Evolutionary conservation across 805 yeast genomes (phyloP).

Genomic region (Lipomyces spencermartinsiae): DNA sequence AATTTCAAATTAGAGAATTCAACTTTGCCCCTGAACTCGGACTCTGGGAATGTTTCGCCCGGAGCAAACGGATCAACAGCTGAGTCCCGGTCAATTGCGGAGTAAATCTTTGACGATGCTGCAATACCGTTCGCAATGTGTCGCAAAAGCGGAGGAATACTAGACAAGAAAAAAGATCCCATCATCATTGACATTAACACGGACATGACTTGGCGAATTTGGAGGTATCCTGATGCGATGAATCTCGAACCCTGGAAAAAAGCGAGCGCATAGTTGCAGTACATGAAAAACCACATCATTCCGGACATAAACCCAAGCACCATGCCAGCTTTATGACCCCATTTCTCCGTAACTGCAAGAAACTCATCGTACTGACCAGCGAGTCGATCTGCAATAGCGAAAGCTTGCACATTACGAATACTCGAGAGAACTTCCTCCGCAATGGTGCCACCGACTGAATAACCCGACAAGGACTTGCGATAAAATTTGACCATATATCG

Average conservation of each 20-base stretch:
- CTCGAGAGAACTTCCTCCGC: slow-evolving; percentile 52
- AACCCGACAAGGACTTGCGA: slow-evolving; percentile 19
- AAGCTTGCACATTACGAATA: slow-evolving; percentile 51
- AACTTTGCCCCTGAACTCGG: slow-evolving; percentile 49
- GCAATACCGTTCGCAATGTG: slow-evolving; percentile 49
- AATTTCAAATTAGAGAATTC: slow-evolving; percentile 40
- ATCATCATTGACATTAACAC: slow-evolving; percentile 40
- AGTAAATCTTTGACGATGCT: slow-evolving; percentile 49
- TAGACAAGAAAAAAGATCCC: slow-evolving; percentile 50
- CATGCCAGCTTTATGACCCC: slow-evolving; percentile 41
- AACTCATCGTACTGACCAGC: slow-evolving; percentile 44
- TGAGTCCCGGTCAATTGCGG: slow-evolving; percentile 52
- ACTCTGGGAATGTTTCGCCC: slow-evolving; percentile 28
- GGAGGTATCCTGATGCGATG: slow-evolving; percentile 45
- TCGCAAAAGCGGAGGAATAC: slow-evolving; percentile 50
- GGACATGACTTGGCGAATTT: slow-evolving; percentile 47
- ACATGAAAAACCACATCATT: slow-evolving; percentile 47
- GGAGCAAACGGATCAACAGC: slow-evolving; percentile 46
- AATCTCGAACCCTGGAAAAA: slow-evolving; percentile 51
- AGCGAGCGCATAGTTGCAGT: slow-evolving; percentile 50
- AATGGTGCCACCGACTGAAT: slow-evolving; percentile 41
- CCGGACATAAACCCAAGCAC: slow-evolving; percentile 48
- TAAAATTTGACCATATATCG: slow-evolving; percentile 39
- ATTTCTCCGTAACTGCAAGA: slow-evolving; percentile 41
- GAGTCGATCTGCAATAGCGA: slow-evolving; percentile 49